A percentile compares a stretch with the other conserved stretches of the same genome.
Conservation (phyloP, 1,139 yeast species). For the Yamadazyma sp. region DNA sequence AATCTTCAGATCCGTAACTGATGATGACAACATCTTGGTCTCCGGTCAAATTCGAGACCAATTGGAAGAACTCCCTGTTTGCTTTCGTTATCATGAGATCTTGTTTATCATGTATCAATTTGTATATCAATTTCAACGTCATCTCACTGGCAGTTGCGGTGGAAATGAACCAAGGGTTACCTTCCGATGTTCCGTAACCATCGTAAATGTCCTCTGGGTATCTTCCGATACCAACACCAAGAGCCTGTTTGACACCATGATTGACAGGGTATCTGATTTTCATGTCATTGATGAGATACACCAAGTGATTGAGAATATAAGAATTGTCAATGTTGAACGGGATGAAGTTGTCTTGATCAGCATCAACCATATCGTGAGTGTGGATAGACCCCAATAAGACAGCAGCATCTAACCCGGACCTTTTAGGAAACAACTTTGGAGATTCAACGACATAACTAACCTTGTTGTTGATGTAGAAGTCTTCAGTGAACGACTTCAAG, state of each 20-base stretch:
- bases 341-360: conserved; percentile 22
- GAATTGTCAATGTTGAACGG: conserved; percentile 64
- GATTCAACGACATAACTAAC: conserved; percentile 68
- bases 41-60: conserved; percentile 33
- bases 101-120: conserved; percentile 19
- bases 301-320: conserved; percentile 56
- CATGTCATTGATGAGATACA: conserved; percentile 65
- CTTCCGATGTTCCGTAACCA: conserved; percentile 71
- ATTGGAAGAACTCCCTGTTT: conserved; percentile 33
- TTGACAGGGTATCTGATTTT: conserved; percentile 74
- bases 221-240: conserved; percentile 82
- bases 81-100: conserved; percentile 26
- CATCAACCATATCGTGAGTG: conserved; percentile 51
- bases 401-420: conserved; percentile 83
- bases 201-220: conserved; percentile 93
- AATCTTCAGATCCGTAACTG: conserved; percentile 49
- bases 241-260: conserved; percentile 30
- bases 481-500: conserved; percentile 35
- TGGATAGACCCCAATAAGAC: conserved; percentile 67
- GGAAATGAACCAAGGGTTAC: conserved; percentile 94
- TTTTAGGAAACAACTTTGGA: conserved; percentile 46
- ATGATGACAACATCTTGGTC: conserved; percentile 25
- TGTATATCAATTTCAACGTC: conserved; percentile 39
- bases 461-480: conserved; percentile 38
- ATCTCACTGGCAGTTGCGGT: conserved; percentile 79